phyloP scores from a whole-genome alignment of 208 protist species.

The Trypanosoma rangeli region DNA sequence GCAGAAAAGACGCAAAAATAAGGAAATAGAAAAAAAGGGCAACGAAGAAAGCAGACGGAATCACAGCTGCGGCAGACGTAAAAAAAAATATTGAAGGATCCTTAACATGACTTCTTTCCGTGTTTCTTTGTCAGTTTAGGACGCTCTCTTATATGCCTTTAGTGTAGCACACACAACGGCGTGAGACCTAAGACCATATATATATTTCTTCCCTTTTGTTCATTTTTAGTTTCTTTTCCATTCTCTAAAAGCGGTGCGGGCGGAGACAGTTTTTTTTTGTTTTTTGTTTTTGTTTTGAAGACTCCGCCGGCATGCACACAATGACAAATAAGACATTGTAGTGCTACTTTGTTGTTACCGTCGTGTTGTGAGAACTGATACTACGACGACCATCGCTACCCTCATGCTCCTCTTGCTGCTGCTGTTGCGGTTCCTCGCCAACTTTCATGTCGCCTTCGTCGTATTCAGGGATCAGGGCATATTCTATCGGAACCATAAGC shows the following conservation, averaged over 20 bases:
- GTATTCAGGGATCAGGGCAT: conserved; percentile 41
- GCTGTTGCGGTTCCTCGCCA: neutral
- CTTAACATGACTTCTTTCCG: no score
- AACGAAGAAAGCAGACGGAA: neutral
- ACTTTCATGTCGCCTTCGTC: conserved; percentile 11
- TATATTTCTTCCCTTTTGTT: neutral
- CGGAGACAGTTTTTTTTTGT: no score
- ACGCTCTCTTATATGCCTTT: neutral
- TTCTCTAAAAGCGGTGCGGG: neutral
- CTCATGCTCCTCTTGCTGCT: neutral
- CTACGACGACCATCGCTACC: neutral
- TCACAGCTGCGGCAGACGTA: no score
- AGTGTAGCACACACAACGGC: neutral
- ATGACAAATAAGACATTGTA: neutral
- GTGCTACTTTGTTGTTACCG: neutral
- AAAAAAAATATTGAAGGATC: no score
- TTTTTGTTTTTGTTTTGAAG: neutral
- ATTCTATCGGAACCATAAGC: conserved; percentile 47
- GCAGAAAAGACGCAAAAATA: conserved; percentile 13
- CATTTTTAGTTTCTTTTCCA: neutral
- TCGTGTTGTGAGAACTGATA: neutral
- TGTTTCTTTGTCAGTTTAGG: neutral
- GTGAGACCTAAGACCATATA: neutral
- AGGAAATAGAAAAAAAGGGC: conserved; percentile 16
- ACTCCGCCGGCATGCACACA: neutral